phyloP scores from a whole-genome alignment of 2,329 filamentous ascomycete genomes.

The Podosphaera fusca region DNA sequence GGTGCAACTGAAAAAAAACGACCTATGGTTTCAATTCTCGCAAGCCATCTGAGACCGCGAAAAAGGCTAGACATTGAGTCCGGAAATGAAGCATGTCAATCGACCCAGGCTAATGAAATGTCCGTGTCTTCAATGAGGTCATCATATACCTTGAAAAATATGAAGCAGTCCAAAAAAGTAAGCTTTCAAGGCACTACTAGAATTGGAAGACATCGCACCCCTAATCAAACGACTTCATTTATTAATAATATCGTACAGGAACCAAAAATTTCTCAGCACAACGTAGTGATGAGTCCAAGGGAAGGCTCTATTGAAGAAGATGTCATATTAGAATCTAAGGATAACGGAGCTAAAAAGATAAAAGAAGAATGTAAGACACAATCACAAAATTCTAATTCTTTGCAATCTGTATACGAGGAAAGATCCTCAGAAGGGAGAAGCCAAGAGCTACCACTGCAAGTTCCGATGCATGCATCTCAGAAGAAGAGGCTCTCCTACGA shows the following conservation, averaged over 20 bases:
- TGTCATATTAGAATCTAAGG: too few relatives aligned
- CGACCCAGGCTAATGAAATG: too few relatives aligned
- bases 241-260: too few relatives aligned
- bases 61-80: constrained; percentile 9
- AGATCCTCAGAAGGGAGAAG: constrained; percentile 13
- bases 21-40: constrained; percentile 20
- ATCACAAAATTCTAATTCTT: constrained; percentile 2
- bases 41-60: constrained; percentile 11
- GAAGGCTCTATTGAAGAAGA: too few relatives aligned
- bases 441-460: constrained; percentile 14
- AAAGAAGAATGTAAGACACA: not conserved
- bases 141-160: constrained; percentile 1
- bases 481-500: constrained; percentile 1
- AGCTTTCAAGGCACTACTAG: too few relatives aligned
- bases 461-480: constrained; percentile 12
- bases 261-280: too few relatives aligned
- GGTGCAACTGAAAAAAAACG: constrained; percentile 16
- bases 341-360: too few relatives aligned
- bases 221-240: too few relatives aligned
- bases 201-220: too few relatives aligned
- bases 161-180: not conserved
- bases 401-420: constrained; percentile 8
- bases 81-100: not conserved
- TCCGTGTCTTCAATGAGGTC: not conserved
- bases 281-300: too few relatives aligned